phyloP scores from a whole-genome alignment of 148 eudicot genomes.

The Suaeda aralocaspica region DNA sequence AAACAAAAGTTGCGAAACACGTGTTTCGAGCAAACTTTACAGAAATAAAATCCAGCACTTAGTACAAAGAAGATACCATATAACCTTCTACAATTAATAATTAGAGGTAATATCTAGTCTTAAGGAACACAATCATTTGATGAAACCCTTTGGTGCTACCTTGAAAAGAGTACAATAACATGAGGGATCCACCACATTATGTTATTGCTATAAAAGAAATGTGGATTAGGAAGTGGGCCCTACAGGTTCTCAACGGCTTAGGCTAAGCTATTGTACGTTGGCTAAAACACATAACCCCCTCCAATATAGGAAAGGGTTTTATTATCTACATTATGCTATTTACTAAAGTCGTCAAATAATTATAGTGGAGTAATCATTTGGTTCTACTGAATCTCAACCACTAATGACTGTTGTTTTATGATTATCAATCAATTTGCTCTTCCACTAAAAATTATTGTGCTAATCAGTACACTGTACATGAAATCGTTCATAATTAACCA shows the following conservation, averaged over 20 bases:
- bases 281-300: not conserved
- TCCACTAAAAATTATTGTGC: constrained; percentile 10
- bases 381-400: constrained; percentile 14
- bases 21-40: constrained; percentile 21
- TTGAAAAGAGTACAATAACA: constrained; percentile 17
- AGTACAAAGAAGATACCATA: constrained; percentile 27
- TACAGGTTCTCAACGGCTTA: not conserved
- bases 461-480: not conserved
- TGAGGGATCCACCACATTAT: constrained; percentile 30
- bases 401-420: constrained; percentile 4
- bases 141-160: constrained; percentile 13
- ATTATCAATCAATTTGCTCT: constrained; percentile 18
- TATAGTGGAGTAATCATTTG: constrained; percentile 19
- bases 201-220: constrained; percentile 1
- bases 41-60: constrained; percentile 20
- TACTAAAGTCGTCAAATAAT: constrained; percentile 26
- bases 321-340: constrained; percentile 16
- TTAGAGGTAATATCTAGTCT: constrained; percentile 14
- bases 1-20: constrained; percentile 11
- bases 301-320: constrained; percentile 5
- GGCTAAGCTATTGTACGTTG: constrained; percentile 2
- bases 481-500: not conserved
- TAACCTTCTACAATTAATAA: constrained; percentile 21
- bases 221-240: constrained; percentile 17
- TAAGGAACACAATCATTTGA: constrained; percentile 29